Evolutionary conservation across 495 filamentous ascomycete species (phyloP).

Genomic region (Halenospora varia): DNA sequence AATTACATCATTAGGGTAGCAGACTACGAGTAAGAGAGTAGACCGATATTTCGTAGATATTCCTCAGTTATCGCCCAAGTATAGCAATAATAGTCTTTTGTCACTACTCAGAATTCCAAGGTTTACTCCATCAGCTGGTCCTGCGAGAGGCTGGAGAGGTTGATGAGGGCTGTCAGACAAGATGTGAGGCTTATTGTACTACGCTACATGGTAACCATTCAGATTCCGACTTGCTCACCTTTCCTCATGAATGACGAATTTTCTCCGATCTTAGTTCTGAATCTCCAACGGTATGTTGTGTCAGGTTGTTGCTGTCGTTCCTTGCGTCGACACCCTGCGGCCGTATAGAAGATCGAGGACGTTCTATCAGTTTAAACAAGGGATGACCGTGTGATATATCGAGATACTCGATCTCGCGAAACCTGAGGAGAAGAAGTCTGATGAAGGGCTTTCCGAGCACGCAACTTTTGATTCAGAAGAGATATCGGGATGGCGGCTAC

Average conservation of each 20-base stretch:
- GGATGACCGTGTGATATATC: conserved; percentile 12
- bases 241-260: background rate
- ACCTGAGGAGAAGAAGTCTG: background rate
- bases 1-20: background rate
- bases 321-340: conserved; percentile 17
- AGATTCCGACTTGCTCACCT: background rate
- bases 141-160: background rate
- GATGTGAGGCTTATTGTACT: background rate
- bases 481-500: conserved; percentile 16
- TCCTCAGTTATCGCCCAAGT: background rate
- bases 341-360: background rate
- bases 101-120: background rate
- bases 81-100: background rate
- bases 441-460: background rate
- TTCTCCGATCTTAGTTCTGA: background rate
- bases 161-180: background rate
- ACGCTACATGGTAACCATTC: background rate
- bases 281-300: conserved; percentile 10
- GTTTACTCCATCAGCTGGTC: background rate
- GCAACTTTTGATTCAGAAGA: background rate
- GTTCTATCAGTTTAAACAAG: conserved; percentile 8
- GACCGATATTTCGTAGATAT: no score
- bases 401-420: conserved; percentile 1
- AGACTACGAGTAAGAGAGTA: no score
- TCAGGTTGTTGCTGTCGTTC: conserved; percentile 8